Evolutionary conservation across 345 rosid genomes (phyloP), one percentile per base, ranked within the genome.

Genomic region (Linum trigynum): DNA sequence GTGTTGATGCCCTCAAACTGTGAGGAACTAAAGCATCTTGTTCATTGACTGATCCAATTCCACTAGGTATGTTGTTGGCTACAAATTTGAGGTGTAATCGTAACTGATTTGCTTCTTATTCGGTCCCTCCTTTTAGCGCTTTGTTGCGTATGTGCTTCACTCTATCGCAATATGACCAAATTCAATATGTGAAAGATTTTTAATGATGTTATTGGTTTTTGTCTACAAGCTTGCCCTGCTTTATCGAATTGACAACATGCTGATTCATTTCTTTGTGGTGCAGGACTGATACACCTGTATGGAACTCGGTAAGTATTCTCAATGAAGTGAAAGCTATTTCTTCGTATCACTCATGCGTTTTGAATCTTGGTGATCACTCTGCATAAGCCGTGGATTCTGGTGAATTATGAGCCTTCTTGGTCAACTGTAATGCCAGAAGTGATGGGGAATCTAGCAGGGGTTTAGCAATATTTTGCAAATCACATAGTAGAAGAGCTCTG

Each of bases 251-350:
- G 50, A 8, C 41, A 65, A n/a, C 16, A 65, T 53, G 15, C 36
- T 11, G 0, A 45, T 65, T 51, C 14, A 70, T 70, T 41, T 55
- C 32, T 50, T 79, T 77, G 66, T 63, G 65, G 39, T 84, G 71
- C 90, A 92, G 98, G 55, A 90, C 96, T 16, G 89, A 90, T 53
- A 86, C 77, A 57, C 98, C 98, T 8, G 65, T 69, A 39, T 92
- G 98, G 98, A 90, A 88, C 65, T 83, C 91, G 38, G 98, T 89
- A 78, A 85, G 87, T 80, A 51, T 71, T 56, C 66, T 36, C 2
- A 57, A 50, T 56, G 35, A 39, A 48, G 14, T 48, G 14, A 23
- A 23, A 48, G 53, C 53, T 48, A 57, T 57, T 17, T 16, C 36
- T 57, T 57, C 7, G 35, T 32, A 9, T 51, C 14, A 37, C 12